These are phyloP conservation scores for Hypoxylon perforatum DNA, from an alignment of 495 filamentous ascomycete genomes.

Conservation along the genomic window DNA sequence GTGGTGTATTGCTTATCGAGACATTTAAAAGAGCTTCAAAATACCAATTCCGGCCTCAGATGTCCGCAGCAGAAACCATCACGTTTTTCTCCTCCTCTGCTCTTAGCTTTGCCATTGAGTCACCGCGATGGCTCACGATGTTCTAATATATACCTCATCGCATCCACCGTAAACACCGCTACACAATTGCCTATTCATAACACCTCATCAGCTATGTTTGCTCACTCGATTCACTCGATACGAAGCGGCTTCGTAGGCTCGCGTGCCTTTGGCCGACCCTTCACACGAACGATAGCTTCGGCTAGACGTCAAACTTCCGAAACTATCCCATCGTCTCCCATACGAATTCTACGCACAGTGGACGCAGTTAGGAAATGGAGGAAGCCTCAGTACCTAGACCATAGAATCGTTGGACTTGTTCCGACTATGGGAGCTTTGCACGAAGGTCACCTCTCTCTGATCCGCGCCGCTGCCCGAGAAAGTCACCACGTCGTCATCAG, in stretches of 20 bases:
- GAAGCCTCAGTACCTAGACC: slow-evolving; percentile 70
- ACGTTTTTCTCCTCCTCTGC: slow-evolving; percentile 44
- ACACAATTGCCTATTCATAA: slow-evolving; percentile 6
- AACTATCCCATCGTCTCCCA: slow-evolving; percentile 63
- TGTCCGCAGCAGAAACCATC: slow-evolving; percentile 61
- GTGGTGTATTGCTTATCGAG: background rate
- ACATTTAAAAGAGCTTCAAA: slow-evolving; percentile 13
- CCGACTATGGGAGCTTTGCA: slow-evolving; percentile 98
- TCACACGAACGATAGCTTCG: slow-evolving; percentile 51
- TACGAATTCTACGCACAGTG: slow-evolving; percentile 81
- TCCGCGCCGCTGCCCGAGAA: slow-evolving; percentile 84
- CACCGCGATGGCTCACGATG: slow-evolving; percentile 43
- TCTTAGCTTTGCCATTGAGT: slow-evolving; percentile 31
- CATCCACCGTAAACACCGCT: slow-evolving; percentile 18
- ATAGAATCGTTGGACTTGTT: slow-evolving; percentile 84
- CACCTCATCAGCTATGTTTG: slow-evolving; percentile 41
- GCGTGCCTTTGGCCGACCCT: slow-evolving; percentile 37
- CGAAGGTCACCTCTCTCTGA: slow-evolving; percentile 86
- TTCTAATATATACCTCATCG: slow-evolving; percentile 39
- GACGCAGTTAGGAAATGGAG: slow-evolving; percentile 77
- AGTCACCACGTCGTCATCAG: slow-evolving; percentile 87
- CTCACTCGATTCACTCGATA: slow-evolving; percentile 39
- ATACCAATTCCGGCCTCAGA: slow-evolving; percentile 49
- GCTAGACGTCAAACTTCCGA: slow-evolving; percentile 38
- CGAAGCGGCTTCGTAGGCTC: slow-evolving; percentile 37